Base-by-base conservation (phyloP, 2,329 filamentous ascomycete species). In the Thielaviopsis euricoi region DNA sequence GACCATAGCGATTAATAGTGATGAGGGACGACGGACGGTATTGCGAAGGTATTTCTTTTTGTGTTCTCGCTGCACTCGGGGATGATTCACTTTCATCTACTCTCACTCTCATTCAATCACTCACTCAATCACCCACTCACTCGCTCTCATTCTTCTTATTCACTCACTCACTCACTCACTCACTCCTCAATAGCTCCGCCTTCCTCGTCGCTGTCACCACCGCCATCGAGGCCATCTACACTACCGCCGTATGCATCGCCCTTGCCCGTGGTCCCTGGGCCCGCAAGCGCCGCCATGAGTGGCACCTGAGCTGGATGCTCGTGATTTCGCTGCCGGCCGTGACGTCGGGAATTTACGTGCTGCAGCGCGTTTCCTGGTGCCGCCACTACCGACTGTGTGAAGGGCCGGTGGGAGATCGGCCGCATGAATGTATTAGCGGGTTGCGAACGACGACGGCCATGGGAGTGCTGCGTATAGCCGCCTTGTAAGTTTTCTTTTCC, bases 131-230 rank as follows among this genome's bases (percentile, higher is more conserved):
- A n/a, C n/a, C n/a, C n/a, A n/a, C n/a, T n/a, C n/a, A n/a, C n/a
- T n/a, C n/a, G n/a, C n/a, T 17, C 43, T 9, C 25, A 13, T 55
- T 2, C 33, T 19, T 48, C n/a, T n/a, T 33, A 25, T 23, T 25
- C 12, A 15, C 37, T 9, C 22, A 37, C 23, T 26, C 49, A 12
- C 48, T 23, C 54, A 17, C 22, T n/a, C 19, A 13, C 29, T 15
- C 10, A 43, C 17, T 23, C n/a, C 26, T 22, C 10, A 19, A 22
- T 43, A 51, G 55, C 50, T 50, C 57, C 19, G 23, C 37, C 13
- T 58, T 58, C 46, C 52, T 58, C 15, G 52, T 58, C n/a, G 57
- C 52, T n/a, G 15, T 58, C 40, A 55, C 46, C n/a, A 19, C 46
- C 10, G 57, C 33, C 6, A 55, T 58, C 12, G 52, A 58, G 23